phyloP scores from a whole-genome alignment of 306 rosid genomes.

The Urtica urens region DNA sequence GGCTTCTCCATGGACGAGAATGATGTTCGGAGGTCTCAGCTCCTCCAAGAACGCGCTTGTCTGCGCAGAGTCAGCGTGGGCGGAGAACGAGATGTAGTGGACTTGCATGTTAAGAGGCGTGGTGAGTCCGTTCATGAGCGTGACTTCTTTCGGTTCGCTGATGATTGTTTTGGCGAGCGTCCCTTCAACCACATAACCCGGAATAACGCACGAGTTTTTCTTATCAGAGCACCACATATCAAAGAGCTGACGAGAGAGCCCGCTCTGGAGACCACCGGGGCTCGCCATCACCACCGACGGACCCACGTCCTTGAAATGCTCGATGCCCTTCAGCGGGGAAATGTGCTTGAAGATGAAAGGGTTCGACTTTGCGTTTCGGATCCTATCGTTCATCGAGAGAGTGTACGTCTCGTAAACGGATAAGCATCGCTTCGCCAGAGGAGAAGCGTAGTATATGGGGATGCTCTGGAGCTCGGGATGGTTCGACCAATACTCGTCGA shows the following conservation, averaged over 20 bases:
- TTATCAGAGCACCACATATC: constrained; percentile 94
- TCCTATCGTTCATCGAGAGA: constrained; percentile 92
- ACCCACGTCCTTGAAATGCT: constrained; percentile 70
- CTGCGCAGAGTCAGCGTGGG: constrained; percentile 94
- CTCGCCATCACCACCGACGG: constrained; percentile 98
- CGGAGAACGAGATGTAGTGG: constrained; percentile 90
- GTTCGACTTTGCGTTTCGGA: constrained; percentile 84
- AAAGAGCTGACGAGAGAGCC: constrained; percentile 76
- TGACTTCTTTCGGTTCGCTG: constrained; percentile 89
- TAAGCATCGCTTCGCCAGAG: constrained; percentile 85
- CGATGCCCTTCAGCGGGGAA: constrained; percentile 77
- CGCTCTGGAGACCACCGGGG: constrained; percentile 85
- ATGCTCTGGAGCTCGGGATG: constrained; percentile 87
- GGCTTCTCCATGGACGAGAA: constrained; percentile 94
- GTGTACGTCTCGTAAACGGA: constrained; percentile 90
- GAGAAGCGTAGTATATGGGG: constrained; percentile 94
- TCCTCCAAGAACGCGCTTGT: constrained; percentile 88
- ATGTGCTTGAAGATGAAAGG: constrained; percentile 74
- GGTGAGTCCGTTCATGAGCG: constrained; percentile 73
- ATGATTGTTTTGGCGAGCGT: constrained; percentile 82
- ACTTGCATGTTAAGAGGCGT: constrained; percentile 94
- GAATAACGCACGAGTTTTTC: constrained; percentile 70
- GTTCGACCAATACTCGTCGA: constrained; percentile 90
- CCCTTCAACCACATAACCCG: constrained; percentile 89
- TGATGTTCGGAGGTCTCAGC: constrained; percentile 83